phyloP scores from a whole-genome alignment of 176 grass and related monocot species.

The Raddia guianensis region DNA sequence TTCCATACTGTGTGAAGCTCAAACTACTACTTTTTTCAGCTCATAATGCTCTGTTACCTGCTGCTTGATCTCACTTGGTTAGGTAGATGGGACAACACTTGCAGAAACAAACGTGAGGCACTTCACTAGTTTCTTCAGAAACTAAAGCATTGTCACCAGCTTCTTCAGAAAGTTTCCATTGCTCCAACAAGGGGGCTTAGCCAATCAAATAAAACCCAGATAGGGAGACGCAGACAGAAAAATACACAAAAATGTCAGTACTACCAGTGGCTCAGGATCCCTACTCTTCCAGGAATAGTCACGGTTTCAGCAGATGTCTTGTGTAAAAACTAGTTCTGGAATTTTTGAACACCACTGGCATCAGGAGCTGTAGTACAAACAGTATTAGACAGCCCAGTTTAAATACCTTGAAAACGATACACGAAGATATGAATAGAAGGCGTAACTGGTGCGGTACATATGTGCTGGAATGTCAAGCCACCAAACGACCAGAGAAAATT shows the following conservation, averaged over 20 bases:
- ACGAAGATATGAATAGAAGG: background rate
- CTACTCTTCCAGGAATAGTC: background rate
- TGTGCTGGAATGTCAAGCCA: background rate
- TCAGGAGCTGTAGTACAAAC: background rate
- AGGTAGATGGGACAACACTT: background rate
- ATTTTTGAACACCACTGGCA: background rate
- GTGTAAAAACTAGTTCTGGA: background rate
- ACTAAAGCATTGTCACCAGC: background rate
- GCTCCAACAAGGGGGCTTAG: background rate
- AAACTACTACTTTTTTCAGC: background rate
- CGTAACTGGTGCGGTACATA: background rate
- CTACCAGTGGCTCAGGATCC: background rate
- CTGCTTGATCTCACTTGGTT: background rate
- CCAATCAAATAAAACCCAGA: constrained; percentile 23
- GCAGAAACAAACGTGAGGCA: background rate
- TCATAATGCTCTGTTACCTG: background rate
- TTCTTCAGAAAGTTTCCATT: constrained; percentile 1
- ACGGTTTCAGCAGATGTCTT: background rate
- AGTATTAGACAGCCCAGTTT: background rate
- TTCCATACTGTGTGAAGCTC: constrained; percentile 27
- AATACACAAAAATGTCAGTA: background rate
- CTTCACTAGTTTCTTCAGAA: background rate
- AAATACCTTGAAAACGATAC: constrained; percentile 1
- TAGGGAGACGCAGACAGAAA: background rate
- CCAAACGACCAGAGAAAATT: constrained; percentile 7